Evolutionary conservation across 495 filamentous ascomycete genomes (phyloP), one percentile per base, ranked within the genome.

Genomic region (Rhypophila decipiens): DNA sequence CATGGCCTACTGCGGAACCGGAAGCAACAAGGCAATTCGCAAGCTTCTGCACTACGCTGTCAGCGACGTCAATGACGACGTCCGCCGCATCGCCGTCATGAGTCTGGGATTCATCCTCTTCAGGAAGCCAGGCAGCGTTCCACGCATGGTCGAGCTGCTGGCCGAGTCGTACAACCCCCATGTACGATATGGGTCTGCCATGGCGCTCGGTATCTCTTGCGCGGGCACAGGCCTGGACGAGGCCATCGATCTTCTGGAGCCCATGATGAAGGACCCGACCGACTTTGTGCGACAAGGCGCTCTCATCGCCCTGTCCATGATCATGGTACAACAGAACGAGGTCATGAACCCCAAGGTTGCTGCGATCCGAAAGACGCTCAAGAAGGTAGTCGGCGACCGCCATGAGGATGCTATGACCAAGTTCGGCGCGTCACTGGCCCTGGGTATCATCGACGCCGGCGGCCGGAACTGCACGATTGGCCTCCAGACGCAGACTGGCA

Each of bases 341-440:
- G 84, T 83, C 22, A 91, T 93, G 87, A 95, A 95, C 63, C 87
- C 88, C 49, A 90, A 93, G 63, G 87, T 93, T 22, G 79, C 80
- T 23, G 79, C 80, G 5, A 83, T 94, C 38, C 79, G 88, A 39
- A 93, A 93, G 68, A 85, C 84, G 19, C 78, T 95, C 46, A 84
- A 85, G 73, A 93, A 95, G 71, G 86, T 95, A 56, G 82, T 97
- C 35, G 82, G 86, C 35, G 94, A 99, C 62, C 82, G 94, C 22
- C 94, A 99, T 60, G 94, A 99, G 59, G 94, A 99, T 72, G 94
- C 94, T 37, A 97, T 99, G 93, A 91, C 94, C 52, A 99, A 97
- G 63, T 97, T 97, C 46, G 94, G 94, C 46, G 90, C 88, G 52
- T 88, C 94, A 4, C 76, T 97, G 24, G 90, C 93, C 22, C 73